Conservation (phyloP, 139 green algal genomes). For the Auxenochlorella pyrenoidosa region DNA sequence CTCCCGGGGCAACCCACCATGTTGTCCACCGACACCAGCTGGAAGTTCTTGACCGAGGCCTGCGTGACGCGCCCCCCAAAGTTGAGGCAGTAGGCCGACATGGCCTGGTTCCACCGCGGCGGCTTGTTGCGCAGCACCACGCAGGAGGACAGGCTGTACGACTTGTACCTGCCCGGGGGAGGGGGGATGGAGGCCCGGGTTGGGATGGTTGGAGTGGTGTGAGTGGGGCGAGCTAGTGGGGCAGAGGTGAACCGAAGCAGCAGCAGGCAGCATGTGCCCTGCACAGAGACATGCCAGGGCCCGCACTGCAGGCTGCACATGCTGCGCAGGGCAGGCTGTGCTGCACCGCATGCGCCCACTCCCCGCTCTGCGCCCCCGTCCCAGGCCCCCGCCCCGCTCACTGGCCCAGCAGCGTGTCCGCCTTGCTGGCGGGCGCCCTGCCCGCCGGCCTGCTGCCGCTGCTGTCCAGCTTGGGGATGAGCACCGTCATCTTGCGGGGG, state of each 20-base stretch:
- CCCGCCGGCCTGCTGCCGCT: neutral
- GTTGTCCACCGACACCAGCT: conserved; percentile 73
- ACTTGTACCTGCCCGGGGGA: conserved; percentile 40
- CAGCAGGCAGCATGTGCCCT: neutral
- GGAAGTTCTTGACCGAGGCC: conserved; percentile 99
- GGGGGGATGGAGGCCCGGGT: too few species aligned
- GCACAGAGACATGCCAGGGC: too few species aligned
- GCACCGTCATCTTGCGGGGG: conserved; percentile 73
- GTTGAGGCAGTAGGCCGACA: conserved; percentile 97
- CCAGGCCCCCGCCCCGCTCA: neutral
- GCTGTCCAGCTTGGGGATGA: conserved; percentile 36
- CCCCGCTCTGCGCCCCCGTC: neutral
- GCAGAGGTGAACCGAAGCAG: too few species aligned
- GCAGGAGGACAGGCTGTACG: conserved; percentile 14
- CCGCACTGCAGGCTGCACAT: neutral
- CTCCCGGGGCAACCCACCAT: conserved; percentile 14
- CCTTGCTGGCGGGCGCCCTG: neutral
- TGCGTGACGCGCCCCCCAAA: conserved; percentile 97
- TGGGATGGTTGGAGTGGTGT: too few species aligned
- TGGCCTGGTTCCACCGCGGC: conserved; percentile 92
- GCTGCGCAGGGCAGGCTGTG: too few species aligned
- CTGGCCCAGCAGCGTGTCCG: conserved; percentile 29
- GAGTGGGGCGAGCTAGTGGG: too few species aligned
- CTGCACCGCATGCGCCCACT: neutral
- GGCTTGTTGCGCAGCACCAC: conserved; percentile 89